A percentile compares a stretch with the other conserved stretches of the same genome.
These are phyloP conservation scores for Neofusicoccum ribis DNA, from an alignment of 2,329 filamentous ascomycete species.

Conservation along the genomic window DNA sequence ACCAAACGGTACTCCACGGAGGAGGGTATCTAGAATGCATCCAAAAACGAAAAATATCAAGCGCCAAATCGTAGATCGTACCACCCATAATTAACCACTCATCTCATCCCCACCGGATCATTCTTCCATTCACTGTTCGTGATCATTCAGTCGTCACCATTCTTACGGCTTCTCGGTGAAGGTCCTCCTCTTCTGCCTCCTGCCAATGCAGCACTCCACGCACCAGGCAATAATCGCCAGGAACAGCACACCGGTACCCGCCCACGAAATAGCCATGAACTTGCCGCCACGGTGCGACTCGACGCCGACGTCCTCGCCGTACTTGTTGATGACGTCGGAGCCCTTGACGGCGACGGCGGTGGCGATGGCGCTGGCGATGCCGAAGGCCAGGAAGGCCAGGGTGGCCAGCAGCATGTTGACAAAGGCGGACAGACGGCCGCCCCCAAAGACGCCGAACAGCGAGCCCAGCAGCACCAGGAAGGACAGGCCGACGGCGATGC, in stretches of 20 bases:
- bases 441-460: conserved; percentile 45
- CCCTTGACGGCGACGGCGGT: conserved; percentile 62
- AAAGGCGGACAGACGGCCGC: conserved; percentile 42
- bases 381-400: conserved; percentile 60
- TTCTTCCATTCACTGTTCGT: neutral
- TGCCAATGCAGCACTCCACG: conserved; percentile 32
- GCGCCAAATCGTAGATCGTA: neutral
- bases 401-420: conserved; percentile 52
- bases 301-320: conserved; percentile 53
- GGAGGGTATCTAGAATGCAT: conserved; percentile 10
- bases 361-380: conserved; percentile 73
- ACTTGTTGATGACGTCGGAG: conserved; percentile 53
- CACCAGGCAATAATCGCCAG: conserved; percentile 31
- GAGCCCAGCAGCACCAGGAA: conserved; percentile 52
- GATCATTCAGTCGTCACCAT: neutral
- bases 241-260: conserved; percentile 51
- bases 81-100: too few species aligned
- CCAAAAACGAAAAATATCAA: neutral
- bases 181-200: conserved; percentile 13
- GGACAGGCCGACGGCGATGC: conserved; percentile 56
- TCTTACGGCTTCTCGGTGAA: conserved; percentile 9
- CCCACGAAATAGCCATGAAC: conserved; percentile 63
- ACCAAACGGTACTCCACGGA: neutral
- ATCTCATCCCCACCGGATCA: neutral
- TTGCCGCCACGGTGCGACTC: conserved; percentile 52